Base-by-base conservation (phyloP, 345 rosid species). In the Salix suchowensis region DNA sequence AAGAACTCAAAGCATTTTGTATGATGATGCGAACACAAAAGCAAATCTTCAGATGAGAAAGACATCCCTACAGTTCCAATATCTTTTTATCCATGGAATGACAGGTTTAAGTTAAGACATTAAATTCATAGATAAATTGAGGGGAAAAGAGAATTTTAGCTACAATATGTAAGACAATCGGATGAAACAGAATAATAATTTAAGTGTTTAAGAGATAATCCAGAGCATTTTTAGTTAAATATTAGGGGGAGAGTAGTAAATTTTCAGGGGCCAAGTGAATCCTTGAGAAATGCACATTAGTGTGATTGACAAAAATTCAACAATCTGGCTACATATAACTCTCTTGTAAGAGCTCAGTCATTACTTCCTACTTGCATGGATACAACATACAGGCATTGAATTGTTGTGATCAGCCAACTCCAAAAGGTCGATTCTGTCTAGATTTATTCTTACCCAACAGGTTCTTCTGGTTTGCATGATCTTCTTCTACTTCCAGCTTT, bases 401-500 rank as follows among this genome's bases (percentile, higher is more conserved):
- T 15, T 9, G 48, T 2, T 52, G 13, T 76, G 75, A 86, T 39
- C 77, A 77, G 70, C 89, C 89, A 64, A 72, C 70, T 15, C 88
- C 86, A 32, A 78, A 89, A 28, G 89, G 81, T 80, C 42, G 68
- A 82, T 87, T 90, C 9, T 88, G 72, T 18, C 90, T 83, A 23
- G 91, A 81, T 80, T 88, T 87, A 77, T 68, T 86, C 75, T 88
- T 89, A 65, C 83, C 79, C 50, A 72, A 73, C 74, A 71, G 67
- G 77, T 68, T 86, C 79, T 68, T 78, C 46, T 87, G 85, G 26
- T 86, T 88, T 2, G 80, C 80, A 39, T 75, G 87, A 75, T 91
- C 94, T 81, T 92, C 95, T 77, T 54, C 61, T 11, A 89, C 97
- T 79, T 89, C 94, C 74, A 88, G 81, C 74, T 86, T 88, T 71